Conservation (phyloP, 441 rosid genomes). For the Jatropha podagrica region DNA sequence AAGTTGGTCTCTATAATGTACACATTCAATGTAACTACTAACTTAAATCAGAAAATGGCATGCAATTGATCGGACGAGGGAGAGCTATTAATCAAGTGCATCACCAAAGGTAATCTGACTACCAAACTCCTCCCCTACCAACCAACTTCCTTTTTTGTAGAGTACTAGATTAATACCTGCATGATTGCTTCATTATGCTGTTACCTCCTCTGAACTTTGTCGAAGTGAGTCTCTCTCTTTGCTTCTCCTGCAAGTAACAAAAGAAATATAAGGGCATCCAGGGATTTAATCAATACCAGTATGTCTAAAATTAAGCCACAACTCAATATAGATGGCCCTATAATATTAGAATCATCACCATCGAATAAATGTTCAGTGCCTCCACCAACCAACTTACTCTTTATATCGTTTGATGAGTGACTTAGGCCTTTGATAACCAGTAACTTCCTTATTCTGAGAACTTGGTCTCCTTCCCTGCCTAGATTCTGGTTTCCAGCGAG, state of each 20-base stretch:
- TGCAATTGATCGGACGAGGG: not conserved
- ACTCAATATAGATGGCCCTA: no score
- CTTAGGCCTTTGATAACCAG: slow-evolving; percentile 55
- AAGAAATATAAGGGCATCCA: not conserved
- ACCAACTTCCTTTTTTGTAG: not conserved
- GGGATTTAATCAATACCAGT: not conserved
- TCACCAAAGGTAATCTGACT: not conserved
- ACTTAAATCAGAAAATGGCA: not conserved
- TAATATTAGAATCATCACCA: no score
- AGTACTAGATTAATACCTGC: slow-evolving; percentile 14
- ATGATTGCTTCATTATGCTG: slow-evolving; percentile 22
- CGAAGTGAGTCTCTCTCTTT: slow-evolving; percentile 10
- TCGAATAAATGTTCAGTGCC: no score
- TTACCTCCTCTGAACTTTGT: slow-evolving; percentile 14
- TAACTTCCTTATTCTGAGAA: slow-evolving; percentile 39
- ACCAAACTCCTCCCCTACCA: not conserved
- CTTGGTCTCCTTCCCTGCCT: slow-evolving; percentile 46
- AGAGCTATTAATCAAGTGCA: not conserved
- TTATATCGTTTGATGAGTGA: slow-evolving; percentile 46
- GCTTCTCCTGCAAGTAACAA: slow-evolving; percentile 33
- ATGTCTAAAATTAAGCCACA: slow-evolving; percentile 1
- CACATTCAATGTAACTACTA: not conserved
- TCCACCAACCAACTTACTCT: slow-evolving; percentile 37
- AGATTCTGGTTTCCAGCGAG: slow-evolving; percentile 77
- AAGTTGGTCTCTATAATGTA: not conserved